Evolutionary conservation across 1,139 yeast genomes (phyloP), one percentile per base, ranked within the genome.

Genomic region (Yamadazyma blattariae): DNA sequence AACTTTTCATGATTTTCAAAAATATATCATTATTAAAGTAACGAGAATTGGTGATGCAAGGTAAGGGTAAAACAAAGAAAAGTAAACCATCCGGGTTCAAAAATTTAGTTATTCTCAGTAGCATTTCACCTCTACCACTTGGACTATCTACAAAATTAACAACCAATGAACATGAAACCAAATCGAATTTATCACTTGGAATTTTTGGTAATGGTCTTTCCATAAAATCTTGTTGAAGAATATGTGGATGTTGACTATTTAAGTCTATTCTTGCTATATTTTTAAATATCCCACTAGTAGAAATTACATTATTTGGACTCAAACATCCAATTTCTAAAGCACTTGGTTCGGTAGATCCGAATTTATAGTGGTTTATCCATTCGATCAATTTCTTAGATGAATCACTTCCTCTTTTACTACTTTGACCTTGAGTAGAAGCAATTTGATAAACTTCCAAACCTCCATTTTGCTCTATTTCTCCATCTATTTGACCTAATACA

Each of bases 401-500:
- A 56, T 90, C 97, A 2, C 96, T 96, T 0, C 97, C 97, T 42
- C 97, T 61, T 31, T 71, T 71, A 1, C 61, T 59, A 40, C 78
- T 77, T 50, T 90, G 97, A 0, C 97, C 97, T 33, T 81, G 77
- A 1, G 85, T 76, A 1, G 96, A 87, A 0, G 97, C 97, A n/a
- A 71, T 63, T 51, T 90, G 97, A 54, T 90, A 90, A 7, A 77
- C 74, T 39, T 76, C 69, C 2, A 87, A 56, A 0, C 95, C 95
- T 1, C 95, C 95, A 34, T 79, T 63, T 34, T 61, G 68, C 8
- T 64, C 61, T 3, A 81, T 69, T 52, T 84, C 89, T 1, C 70
- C 70, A 47, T 79, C 83, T 8, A 81, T 79, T 44, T 59, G 70
- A 1, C 74, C 88, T 34, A 77, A 61, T 28, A 57, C 56, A 12